Evolutionary conservation across 805 yeast genomes (phyloP).

Genomic region (Candida nanaspora): DNA sequence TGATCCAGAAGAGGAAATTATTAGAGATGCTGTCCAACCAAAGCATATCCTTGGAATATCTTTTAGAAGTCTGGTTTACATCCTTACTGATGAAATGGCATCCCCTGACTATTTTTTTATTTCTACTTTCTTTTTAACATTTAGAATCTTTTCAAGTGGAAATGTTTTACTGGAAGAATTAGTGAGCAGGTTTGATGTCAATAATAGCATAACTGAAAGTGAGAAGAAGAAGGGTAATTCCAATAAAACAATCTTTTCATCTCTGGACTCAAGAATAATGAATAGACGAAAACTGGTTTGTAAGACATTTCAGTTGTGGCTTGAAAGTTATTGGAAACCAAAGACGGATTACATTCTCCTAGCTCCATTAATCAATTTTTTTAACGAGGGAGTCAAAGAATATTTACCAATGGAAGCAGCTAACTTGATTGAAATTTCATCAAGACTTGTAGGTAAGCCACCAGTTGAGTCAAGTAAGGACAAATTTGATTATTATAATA

Average conservation of each 20-base stretch:
- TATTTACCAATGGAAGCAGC: conserved; percentile 61
- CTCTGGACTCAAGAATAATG: conserved; percentile 38
- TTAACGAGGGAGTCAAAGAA: conserved; percentile 66
- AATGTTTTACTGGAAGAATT: conserved; percentile 62
- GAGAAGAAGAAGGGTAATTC: conserved; percentile 10
- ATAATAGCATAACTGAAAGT: conserved; percentile 25
- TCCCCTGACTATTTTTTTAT: conserved; percentile 63
- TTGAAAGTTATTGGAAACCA: conserved; percentile 84
- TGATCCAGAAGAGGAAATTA: conserved; percentile 35
- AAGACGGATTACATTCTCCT: conserved; percentile 51
- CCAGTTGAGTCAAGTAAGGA: conserved; percentile 35
- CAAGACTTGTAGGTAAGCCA: conserved; percentile 50
- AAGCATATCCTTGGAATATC: conserved; percentile 62
- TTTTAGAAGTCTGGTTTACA: conserved; percentile 56
- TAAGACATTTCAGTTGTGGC: conserved; percentile 71
- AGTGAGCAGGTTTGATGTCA: conserved; percentile 55
- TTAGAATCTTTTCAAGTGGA: conserved; percentile 63
- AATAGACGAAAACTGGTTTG: conserved; percentile 63
- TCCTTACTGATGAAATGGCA: conserved; percentile 56
- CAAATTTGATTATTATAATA: conserved; percentile 24
- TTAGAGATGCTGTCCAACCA: conserved; percentile 34
- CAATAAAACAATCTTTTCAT: conserved; percentile 25
- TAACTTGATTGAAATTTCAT: conserved; percentile 53
- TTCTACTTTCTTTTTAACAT: conserved; percentile 71
- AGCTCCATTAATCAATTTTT: conserved; percentile 68